Conservation (phyloP, 495 filamentous ascomycete species). For the Polyplosphaeria fusca region DNA sequence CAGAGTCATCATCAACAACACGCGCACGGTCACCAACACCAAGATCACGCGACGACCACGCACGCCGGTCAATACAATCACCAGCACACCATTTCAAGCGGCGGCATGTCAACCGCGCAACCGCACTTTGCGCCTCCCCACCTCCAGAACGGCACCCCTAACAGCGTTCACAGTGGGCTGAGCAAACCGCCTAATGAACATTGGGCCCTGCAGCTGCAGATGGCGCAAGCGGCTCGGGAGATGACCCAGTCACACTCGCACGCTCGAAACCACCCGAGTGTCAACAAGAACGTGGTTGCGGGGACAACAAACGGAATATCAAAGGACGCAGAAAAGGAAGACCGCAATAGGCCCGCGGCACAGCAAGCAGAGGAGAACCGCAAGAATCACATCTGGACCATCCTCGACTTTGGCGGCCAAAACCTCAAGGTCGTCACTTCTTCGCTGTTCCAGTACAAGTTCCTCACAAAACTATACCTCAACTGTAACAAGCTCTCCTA, state of each 20-base stretch:
- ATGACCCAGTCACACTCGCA: slow-evolving; percentile 64
- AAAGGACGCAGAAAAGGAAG: slow-evolving; percentile 59
- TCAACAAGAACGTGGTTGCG: slow-evolving; percentile 50
- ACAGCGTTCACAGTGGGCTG: slow-evolving; percentile 54
- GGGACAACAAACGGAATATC: slow-evolving; percentile 61
- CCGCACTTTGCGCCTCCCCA: slow-evolving; percentile 70
- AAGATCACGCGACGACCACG: slow-evolving; percentile 65
- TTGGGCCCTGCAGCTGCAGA: slow-evolving; percentile 82
- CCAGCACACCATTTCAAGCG: slow-evolving; percentile 77
- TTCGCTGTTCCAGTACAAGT: slow-evolving; percentile 73
- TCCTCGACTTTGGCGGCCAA: slow-evolving; percentile 90
- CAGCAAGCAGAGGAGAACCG: slow-evolving; percentile 41
- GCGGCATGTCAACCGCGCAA: slow-evolving; percentile 67
- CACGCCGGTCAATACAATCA: slow-evolving; percentile 52
- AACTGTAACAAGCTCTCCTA: slow-evolving; percentile 81
- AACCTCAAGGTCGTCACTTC: slow-evolving; percentile 75
- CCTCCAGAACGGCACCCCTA: slow-evolving; percentile 70
- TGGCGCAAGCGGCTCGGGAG: slow-evolving; percentile 68
- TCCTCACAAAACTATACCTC: slow-evolving; percentile 85
- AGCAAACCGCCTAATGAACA: slow-evolving; percentile 70
- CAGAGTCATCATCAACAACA: slow-evolving; percentile 41
- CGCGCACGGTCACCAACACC: slow-evolving; percentile 66
- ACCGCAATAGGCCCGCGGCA: slow-evolving; percentile 58
- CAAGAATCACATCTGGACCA: slow-evolving; percentile 79
- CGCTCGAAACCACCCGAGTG: slow-evolving; percentile 53